Evolutionary conservation across 176 grass and related monocot species (phyloP).

Genomic region (Coix lacrymajobi): DNA sequence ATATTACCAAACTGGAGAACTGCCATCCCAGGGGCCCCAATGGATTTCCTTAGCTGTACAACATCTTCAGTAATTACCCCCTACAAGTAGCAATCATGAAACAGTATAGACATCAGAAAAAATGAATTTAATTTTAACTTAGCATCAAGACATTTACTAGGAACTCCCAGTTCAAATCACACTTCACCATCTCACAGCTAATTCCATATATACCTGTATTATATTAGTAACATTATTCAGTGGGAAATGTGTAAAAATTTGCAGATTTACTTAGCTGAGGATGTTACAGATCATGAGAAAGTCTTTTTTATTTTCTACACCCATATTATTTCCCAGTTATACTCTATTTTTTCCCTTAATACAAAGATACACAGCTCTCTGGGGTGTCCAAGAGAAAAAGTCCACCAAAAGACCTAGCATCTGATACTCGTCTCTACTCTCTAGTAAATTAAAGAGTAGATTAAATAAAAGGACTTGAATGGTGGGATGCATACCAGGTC

Average conservation of each 20-base stretch:
- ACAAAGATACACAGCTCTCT: neutral
- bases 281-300: neutral
- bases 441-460: neutral
- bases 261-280: neutral
- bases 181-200: neutral
- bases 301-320: neutral
- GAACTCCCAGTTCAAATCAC: neutral
- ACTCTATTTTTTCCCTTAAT: neutral
- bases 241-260: neutral
- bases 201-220: neutral
- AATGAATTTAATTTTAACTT: neutral
- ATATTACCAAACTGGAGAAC: conserved; percentile 94
- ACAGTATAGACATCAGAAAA: conserved; percentile 27
- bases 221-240: neutral
- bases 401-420: neutral
- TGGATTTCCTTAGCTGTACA: conserved; percentile 83
- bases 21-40: conserved; percentile 90
- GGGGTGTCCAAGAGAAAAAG: neutral
- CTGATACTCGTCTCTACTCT: neutral
- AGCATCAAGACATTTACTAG: neutral
- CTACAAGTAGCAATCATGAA: conserved; percentile 27
- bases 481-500: conserved; percentile 58
- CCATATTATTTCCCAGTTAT: neutral
- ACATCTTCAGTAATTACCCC: conserved; percentile 97
- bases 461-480: neutral